A percentile compares a stretch with the other conserved stretches of the same genome.
Evolutionary conservation across 202 grass and related monocot species (phyloP).

Genomic region (Panicum hallii): DNA sequence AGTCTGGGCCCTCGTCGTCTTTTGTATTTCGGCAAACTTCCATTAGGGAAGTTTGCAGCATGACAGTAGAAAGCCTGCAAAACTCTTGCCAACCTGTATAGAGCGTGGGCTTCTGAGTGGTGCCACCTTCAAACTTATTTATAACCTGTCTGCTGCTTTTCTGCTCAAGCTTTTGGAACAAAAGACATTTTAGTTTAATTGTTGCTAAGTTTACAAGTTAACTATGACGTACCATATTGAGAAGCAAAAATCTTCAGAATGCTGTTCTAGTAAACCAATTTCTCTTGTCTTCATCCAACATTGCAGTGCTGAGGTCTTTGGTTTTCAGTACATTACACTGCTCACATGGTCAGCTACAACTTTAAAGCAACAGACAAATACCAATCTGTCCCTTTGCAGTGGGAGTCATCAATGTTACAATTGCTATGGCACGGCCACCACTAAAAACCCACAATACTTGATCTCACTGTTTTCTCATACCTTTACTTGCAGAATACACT

Average conservation of each 20-base stretch:
- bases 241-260: constrained; percentile 27
- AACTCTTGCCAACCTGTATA: constrained; percentile 7
- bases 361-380: not conserved
- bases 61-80: not conserved
- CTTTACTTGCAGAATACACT: constrained; percentile 42
- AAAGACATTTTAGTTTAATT: not conserved
- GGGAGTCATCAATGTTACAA: not conserved
- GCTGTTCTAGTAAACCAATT: not conserved
- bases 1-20: not conserved
- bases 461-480: constrained; percentile 14
- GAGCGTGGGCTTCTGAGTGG: not conserved
- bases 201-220: not conserved
- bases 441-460: not conserved
- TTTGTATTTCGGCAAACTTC: not conserved
- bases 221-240: not conserved
- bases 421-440: not conserved
- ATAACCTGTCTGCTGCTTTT: not conserved
- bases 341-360: not conserved
- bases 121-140: not conserved
- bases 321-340: not conserved
- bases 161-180: constrained; percentile 5
- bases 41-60: too few species aligned
- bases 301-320: not conserved
- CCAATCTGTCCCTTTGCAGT: not conserved
- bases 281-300: not conserved